Conservation (phyloP, 208 protist species). For the Trypanosomatidae sp. region DNA sequence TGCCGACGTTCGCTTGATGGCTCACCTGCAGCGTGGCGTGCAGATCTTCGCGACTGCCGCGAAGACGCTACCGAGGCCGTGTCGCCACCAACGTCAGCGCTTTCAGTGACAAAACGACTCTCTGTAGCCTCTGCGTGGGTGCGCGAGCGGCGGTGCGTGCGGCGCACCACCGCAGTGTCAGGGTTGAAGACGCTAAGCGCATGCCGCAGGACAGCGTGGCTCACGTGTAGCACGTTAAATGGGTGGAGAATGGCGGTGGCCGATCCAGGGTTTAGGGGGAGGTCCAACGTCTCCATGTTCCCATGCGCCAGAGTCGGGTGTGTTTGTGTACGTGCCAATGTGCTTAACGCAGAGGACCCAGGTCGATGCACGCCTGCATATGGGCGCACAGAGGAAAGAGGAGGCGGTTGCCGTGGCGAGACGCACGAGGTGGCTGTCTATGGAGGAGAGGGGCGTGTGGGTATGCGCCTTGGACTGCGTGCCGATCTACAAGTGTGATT, state of each 20-base stretch:
- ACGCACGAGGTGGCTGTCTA: background rate
- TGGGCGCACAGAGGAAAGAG: background rate
- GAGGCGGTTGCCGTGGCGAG: background rate
- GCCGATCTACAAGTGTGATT: background rate
- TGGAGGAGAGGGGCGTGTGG: background rate
- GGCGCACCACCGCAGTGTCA: constrained; percentile 55
- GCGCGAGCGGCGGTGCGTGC: constrained; percentile 28
- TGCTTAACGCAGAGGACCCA: background rate
- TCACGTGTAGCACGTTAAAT: constrained; percentile 40
- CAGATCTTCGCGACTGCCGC: constrained; percentile 14
- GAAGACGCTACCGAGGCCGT: constrained; percentile 28
- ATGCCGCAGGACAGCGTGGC: constrained; percentile 37
- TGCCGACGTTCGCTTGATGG: background rate
- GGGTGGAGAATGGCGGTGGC: constrained; percentile 53
- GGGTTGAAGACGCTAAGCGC: constrained; percentile 55
- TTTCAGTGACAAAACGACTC: background rate
- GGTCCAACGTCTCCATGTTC: constrained; percentile 11
- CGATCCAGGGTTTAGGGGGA: constrained; percentile 27
- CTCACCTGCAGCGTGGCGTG: constrained; percentile 1
- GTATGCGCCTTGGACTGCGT: background rate
- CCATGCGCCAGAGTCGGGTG: background rate
- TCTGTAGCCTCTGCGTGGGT: constrained; percentile 1
- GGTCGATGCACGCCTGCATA: constrained; percentile 14
- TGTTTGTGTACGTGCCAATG: background rate
- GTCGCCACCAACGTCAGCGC: constrained; percentile 1